These are phyloP conservation scores for Lactuca sativa DNA, from an alignment of 129 eudicot species.

Conservation along the genomic window DNA sequence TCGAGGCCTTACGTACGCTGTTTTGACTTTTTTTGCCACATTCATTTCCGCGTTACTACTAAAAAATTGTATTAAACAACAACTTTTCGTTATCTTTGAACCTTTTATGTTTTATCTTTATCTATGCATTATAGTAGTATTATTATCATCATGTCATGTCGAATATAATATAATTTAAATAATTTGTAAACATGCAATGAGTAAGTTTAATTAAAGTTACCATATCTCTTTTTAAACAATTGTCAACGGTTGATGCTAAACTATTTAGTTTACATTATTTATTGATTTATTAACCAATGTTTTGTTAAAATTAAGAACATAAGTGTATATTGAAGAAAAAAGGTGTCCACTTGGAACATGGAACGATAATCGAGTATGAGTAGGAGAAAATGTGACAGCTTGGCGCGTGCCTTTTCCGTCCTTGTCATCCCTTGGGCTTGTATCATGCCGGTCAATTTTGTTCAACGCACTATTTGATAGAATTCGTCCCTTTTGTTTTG, in stretches of 20 bases:
- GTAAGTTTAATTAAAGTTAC: too few species aligned
- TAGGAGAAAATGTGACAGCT: conserved; percentile 5
- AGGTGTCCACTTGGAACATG: conserved; percentile 1
- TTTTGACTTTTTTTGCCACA: not conserved
- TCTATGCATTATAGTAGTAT: not conserved
- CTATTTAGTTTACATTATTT: not conserved
- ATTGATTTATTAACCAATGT: not conserved
- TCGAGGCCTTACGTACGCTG: conserved; percentile 3
- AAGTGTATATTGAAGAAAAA: not conserved
- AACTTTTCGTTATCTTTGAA: not conserved
- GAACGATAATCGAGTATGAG: conserved; percentile 1
- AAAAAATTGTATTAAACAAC: not conserved
- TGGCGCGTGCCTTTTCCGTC: not conserved
- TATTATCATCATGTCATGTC: not conserved
- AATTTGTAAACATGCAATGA: too few species aligned
- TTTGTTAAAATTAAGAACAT: not conserved
- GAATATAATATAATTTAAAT: too few species aligned
- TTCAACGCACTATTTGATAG: too few species aligned
- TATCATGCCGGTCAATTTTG: not conserved
- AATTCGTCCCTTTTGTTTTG: too few species aligned
- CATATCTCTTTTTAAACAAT: too few species aligned
- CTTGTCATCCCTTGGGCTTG: conserved; percentile 2
- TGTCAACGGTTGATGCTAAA: not conserved
- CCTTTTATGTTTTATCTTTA: not conserved
- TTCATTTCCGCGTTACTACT: conserved; percentile 4